Evolutionary conservation across 352 stramenopile genomes (phyloP), one percentile per base, ranked within the genome.

Genomic region (Globisporangium acanthophoron): DNA sequence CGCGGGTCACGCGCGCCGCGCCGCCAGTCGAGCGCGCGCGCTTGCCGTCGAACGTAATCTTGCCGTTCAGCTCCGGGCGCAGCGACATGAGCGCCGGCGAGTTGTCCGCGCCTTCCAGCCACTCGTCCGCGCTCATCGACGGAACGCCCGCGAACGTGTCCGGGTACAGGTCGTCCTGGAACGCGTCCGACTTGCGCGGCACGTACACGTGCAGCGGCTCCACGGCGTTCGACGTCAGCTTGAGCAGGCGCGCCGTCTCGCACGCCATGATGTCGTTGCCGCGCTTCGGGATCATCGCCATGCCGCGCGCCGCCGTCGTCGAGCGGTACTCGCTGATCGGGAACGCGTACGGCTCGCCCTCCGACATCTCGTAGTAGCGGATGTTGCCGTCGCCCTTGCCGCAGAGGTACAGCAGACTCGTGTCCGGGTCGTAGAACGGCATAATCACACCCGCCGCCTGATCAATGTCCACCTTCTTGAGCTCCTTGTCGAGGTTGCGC

Each of bases 91-190:
- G 75, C 29, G 94, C 76, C 5, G 97, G 97, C 15, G 76, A 74
- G 70, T 98, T 98, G 54, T 98, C 94, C 7, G 88, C 92, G 63
- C 97, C 97, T 35, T 76, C 79, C 40, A 98, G 39, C 97, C 97
- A 99, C 63, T 99, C 93, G 55, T 98, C 94, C 18, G 91, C 96
- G 18, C 80, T 94, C 81, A 98, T 96, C 18, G 97, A 97, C 44
- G 97, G 90, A 59, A 97, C 87, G 51, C 87, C 83, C n/a, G 96
- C 87, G 51, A 96, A 97, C 52, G 88, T 96, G 72, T 98, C 93
- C 20, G 97, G 97, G 80, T 98, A 99, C 70, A 99, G 97, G 73
- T 99, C 97, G 65, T 98, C 93, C 80, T 99, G 97, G 82, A 99
- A 99, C 27, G 93, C 94, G 66, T 99, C 97, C 61, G 91, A 98